A percentile compares a stretch with the other conserved stretches of the same genome.
phyloP scores from a whole-genome alignment of 2,329 filamentous ascomycete genomes.

The Aspergillus ochraceoroseus region DNA sequence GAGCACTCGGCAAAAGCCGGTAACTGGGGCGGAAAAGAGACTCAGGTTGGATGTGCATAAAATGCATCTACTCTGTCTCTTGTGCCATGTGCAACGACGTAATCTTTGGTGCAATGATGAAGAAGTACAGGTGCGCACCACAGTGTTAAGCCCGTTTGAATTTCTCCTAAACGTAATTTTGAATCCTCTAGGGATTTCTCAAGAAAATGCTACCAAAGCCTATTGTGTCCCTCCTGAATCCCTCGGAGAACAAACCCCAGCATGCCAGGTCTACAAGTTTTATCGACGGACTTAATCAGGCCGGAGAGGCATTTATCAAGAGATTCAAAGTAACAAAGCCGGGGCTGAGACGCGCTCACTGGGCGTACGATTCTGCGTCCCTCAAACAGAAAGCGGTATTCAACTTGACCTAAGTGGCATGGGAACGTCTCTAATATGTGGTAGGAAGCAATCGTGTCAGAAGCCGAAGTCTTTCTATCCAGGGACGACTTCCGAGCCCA shows the following conservation, averaged over 20 bases:
- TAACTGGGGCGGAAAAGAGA: constrained; percentile 55
- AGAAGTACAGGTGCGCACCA: constrained; percentile 54
- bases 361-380: constrained; percentile 65
- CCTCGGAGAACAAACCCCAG: constrained; percentile 62
- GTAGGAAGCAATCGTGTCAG: constrained; percentile 54
- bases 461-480: constrained; percentile 64
- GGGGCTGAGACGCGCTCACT: constrained; percentile 65
- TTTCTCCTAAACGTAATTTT: constrained; percentile 2
- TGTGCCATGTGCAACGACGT: constrained; percentile 69
- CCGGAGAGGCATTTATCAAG: constrained; percentile 61
- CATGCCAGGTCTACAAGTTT: constrained; percentile 72
- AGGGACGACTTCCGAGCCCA: constrained; percentile 68
- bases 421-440: constrained; percentile 14
- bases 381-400: constrained; percentile 51
- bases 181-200: constrained; percentile 41
- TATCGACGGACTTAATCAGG: constrained; percentile 69
- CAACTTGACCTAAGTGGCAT: constrained; percentile 11
- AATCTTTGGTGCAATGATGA: constrained; percentile 87
- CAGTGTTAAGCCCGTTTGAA: not conserved
- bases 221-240: constrained; percentile 63
- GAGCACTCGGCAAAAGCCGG: constrained; percentile 46
- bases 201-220: constrained; percentile 62
- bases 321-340: constrained; percentile 67
- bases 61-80: constrained; percentile 73
- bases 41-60: constrained; percentile 75